A percentile compares a stretch with the other conserved stretches of the same genome.
phyloP scores from a whole-genome alignment of 2,329 filamentous ascomycete species.

The Fusarium albidum region DNA sequence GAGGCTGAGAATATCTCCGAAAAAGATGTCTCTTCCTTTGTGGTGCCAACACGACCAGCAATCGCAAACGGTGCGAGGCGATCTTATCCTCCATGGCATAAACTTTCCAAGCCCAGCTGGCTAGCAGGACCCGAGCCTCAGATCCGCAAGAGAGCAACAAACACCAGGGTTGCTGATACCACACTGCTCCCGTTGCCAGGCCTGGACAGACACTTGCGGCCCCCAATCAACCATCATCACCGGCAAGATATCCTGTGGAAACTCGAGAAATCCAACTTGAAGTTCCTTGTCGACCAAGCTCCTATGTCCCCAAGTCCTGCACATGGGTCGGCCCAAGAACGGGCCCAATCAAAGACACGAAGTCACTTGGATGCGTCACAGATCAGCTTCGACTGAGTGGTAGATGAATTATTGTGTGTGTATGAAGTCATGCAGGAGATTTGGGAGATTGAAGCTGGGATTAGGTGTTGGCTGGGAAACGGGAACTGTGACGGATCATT shows the following conservation, averaged over 20 bases:
- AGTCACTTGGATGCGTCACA: slow-evolving; percentile 1
- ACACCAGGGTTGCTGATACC: slow-evolving; percentile 23
- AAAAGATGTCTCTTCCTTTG: background rate
- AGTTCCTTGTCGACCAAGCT: slow-evolving; percentile 37
- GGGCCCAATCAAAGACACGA: slow-evolving; percentile 10
- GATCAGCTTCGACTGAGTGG: slow-evolving; percentile 8
- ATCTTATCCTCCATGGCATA: slow-evolving; percentile 17
- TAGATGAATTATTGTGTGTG: background rate
- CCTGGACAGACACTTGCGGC: slow-evolving; percentile 34
- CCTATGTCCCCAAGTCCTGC: slow-evolving; percentile 12
- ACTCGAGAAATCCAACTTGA: slow-evolving; percentile 40
- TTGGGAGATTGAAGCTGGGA: background rate
- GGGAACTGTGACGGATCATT: background rate
- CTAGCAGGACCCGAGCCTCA: background rate
- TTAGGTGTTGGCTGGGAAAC: slow-evolving; percentile 6
- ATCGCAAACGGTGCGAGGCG: background rate
- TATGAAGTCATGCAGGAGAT: background rate
- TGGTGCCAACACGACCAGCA: background rate
- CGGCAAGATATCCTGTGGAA: slow-evolving; percentile 40
- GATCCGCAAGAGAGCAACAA: slow-evolving; percentile 20
- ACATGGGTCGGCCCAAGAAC: background rate
- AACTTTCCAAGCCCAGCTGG: slow-evolving; percentile 17
- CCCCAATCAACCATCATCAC: slow-evolving; percentile 17
- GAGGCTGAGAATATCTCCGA: background rate
- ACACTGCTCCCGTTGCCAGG: slow-evolving; percentile 36